Percentiles rank a stretch among this genome's conserved stretches.
These are phyloP conservation scores for Neurospora sp. DNA, from an alignment of 495 filamentous ascomycete species.

Conservation along the genomic window DNA sequence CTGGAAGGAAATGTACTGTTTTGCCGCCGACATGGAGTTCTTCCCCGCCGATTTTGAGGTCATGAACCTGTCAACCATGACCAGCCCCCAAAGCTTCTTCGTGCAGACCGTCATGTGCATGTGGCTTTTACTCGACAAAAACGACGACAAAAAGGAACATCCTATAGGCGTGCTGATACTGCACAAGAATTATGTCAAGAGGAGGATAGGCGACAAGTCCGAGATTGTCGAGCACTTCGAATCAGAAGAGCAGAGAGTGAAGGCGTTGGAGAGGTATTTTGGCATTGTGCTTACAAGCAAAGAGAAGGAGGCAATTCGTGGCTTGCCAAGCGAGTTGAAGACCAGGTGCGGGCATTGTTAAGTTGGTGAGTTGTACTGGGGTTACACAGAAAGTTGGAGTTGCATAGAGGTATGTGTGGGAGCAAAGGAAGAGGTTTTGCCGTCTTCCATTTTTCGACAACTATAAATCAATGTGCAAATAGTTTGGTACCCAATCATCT, in stretches of 20 bases:
- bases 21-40: conserved; percentile 32
- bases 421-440: neutral
- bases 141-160: neutral
- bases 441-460: neutral
- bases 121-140: conserved; percentile 31
- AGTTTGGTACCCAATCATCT: neutral
- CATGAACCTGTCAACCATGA: conserved; percentile 48
- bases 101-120: conserved; percentile 30
- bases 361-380: neutral
- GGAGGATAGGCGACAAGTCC: conserved; percentile 38
- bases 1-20: conserved; percentile 34
- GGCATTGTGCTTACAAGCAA: conserved; percentile 38
- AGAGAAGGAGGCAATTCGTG: conserved; percentile 46
- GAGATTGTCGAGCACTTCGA: conserved; percentile 37
- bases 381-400: neutral
- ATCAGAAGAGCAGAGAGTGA: conserved; percentile 41
- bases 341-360: conserved; percentile 2
- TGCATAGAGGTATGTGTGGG: neutral
- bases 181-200: conserved; percentile 47
- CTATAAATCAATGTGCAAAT: neutral
- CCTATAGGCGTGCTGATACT: conserved; percentile 37
- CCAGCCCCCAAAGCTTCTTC: conserved; percentile 29
- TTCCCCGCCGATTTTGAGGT: conserved; percentile 39
- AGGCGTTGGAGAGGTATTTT: conserved; percentile 46
- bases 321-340: conserved; percentile 37